Conservation (phyloP, 352 stramenopile genomes). For the Globisporangium nagaii region DNA sequence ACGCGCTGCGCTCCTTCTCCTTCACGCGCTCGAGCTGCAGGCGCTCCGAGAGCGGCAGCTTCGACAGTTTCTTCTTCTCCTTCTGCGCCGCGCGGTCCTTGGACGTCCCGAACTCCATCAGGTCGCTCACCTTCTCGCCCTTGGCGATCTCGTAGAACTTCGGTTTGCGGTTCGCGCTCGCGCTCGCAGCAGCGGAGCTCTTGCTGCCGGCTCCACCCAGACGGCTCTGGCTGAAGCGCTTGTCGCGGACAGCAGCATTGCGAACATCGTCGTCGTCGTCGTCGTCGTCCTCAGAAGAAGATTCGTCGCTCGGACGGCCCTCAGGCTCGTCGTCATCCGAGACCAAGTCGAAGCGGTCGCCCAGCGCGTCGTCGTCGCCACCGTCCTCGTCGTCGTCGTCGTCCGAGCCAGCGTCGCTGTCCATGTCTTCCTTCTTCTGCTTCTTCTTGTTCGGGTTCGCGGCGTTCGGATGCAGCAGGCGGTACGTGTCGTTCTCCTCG, state of each 20-base stretch:
- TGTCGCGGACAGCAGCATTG: conserved; percentile 1
- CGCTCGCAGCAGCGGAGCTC: neutral
- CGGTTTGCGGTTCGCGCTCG: conserved; percentile 37
- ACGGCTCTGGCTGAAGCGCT: conserved; percentile 11
- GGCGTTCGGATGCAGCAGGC: conserved; percentile 92
- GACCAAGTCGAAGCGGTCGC: conserved; percentile 64
- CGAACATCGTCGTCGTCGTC: no score
- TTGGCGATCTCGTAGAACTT: conserved; percentile 87
- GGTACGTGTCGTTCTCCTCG: conserved; percentile 95
- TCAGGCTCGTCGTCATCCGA: conserved; percentile 59
- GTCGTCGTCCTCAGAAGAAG: conserved; percentile 55
- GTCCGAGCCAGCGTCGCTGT: conserved; percentile 83
- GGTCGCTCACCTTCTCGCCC: conserved; percentile 74
- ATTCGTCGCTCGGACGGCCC: conserved; percentile 61
- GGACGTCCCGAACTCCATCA: conserved; percentile 72
- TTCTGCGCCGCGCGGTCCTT: conserved; percentile 62
- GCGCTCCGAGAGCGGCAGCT: conserved; percentile 74
- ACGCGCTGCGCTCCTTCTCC: conserved; percentile 70
- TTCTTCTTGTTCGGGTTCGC: conserved; percentile 57
- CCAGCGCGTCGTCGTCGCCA: conserved; percentile 41
- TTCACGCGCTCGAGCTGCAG: conserved; percentile 66
- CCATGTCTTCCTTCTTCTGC: conserved; percentile 88
- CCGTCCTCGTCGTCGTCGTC: conserved; percentile 47
- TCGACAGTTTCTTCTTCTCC: conserved; percentile 73
- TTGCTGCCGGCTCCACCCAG: neutral